These are phyloP conservation scores for Pleurotus djamor DNA, from an alignment of 768 basidiomycete genomes.

Conservation along the genomic window DNA sequence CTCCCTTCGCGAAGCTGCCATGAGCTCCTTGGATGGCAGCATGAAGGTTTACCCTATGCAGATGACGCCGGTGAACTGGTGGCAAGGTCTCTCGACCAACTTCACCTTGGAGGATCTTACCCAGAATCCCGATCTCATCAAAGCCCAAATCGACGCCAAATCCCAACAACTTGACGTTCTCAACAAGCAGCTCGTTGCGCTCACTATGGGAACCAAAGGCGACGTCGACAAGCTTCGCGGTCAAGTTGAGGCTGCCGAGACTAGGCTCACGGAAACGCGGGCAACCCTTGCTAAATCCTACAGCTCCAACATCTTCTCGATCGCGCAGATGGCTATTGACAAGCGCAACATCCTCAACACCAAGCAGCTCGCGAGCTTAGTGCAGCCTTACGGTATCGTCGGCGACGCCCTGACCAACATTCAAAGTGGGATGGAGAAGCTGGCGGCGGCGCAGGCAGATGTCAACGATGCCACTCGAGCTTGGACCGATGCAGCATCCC, in stretches of 20 bases:
- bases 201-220: conserved; percentile 13
- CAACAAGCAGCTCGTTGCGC: conserved; percentile 15
- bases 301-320: conserved; percentile 17
- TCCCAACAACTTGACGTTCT: conserved; percentile 20
- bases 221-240: conserved; percentile 13
- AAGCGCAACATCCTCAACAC: conserved; percentile 8
- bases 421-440: neutral
- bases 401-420: neutral
- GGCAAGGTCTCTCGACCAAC: conserved; percentile 20
- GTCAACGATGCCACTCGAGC: conserved; percentile 16
- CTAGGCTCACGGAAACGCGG: conserved; percentile 9
- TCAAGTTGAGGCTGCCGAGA: conserved; percentile 16
- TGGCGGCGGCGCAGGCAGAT: neutral
- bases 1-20: conserved; percentile 20
- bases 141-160: conserved; percentile 18
- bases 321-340: conserved; percentile 20
- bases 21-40: conserved; percentile 21
- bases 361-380: conserved; percentile 2
- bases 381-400: neutral
- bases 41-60: conserved; percentile 23
- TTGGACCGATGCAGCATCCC: conserved; percentile 10
- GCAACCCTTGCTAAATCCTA: conserved; percentile 15
- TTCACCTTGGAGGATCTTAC: conserved; percentile 27
- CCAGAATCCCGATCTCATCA: conserved; percentile 18
- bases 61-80: conserved; percentile 24